Conservation (phyloP, 1,284 basidiomycete species). For the Athelia psychrophila region DNA sequence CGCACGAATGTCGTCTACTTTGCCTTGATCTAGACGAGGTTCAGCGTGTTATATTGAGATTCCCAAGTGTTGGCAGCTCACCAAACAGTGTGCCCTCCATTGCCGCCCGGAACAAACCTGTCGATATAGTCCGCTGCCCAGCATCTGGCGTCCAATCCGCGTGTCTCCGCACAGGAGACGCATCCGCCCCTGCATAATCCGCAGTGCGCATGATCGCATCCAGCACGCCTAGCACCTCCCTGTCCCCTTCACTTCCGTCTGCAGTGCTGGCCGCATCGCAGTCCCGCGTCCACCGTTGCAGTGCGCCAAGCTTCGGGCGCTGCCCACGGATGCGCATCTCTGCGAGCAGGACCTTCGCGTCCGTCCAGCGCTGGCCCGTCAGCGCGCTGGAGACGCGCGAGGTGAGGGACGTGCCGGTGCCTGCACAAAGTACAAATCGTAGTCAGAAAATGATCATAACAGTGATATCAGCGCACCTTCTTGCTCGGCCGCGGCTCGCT, state of each 20-base stretch:
- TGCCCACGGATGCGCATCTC: constrained; percentile 48
- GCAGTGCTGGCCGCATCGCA: constrained; percentile 42
- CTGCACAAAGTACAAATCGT: background rate
- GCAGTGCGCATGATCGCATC: constrained; percentile 49
- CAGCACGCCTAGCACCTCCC: constrained; percentile 39
- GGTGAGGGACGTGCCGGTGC: constrained; percentile 29
- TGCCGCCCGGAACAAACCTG: background rate
- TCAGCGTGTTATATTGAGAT: background rate
- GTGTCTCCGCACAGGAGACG: background rate
- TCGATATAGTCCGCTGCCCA: constrained; percentile 13
- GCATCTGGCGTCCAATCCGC: background rate
- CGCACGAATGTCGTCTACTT: background rate
- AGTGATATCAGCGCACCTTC: background rate
- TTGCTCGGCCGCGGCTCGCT: background rate
- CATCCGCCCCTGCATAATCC: constrained; percentile 21
- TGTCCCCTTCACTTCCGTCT: constrained; percentile 21
- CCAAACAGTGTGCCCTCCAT: background rate
- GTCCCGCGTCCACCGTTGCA: constrained; percentile 56
- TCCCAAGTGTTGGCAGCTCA: background rate
- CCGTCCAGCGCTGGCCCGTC: constrained; percentile 36
- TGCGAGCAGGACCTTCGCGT: constrained; percentile 49
- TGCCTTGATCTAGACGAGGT: background rate
- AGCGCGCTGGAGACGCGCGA: constrained; percentile 46
- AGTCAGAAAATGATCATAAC: too few relatives aligned
- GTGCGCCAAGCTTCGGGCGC: constrained; percentile 49